Conservation (phyloP, 225 moss, liverwort and hornwort species). For the Ulota crispa region DNA sequence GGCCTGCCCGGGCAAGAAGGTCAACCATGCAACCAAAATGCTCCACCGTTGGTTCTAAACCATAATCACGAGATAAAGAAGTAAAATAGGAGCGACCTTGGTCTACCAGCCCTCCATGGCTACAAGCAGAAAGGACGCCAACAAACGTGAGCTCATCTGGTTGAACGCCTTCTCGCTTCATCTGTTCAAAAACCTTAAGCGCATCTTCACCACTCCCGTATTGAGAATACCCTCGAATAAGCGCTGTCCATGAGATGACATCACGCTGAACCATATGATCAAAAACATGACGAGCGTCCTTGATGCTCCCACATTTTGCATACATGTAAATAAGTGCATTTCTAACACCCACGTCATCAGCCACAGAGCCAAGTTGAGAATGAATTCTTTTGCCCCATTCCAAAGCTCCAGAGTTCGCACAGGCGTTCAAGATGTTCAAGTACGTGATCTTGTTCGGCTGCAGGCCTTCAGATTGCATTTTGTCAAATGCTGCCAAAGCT, state of each 20-base stretch:
- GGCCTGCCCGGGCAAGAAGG: slow-evolving; percentile 34
- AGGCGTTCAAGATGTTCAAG: slow-evolving; percentile 35
- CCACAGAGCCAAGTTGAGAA: background rate
- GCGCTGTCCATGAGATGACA: slow-evolving; percentile 37
- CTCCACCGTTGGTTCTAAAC: slow-evolving; percentile 28
- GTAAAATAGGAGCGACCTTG: slow-evolving; percentile 33
- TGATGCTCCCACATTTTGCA: slow-evolving; percentile 33
- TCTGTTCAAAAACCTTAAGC: slow-evolving; percentile 31
- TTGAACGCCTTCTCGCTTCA: slow-evolving; percentile 29
- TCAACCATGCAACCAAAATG: slow-evolving; percentile 45
- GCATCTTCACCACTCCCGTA: slow-evolving; percentile 29
- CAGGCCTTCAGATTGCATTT: slow-evolving; percentile 21
- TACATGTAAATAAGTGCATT: slow-evolving; percentile 43
- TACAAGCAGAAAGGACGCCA: slow-evolving; percentile 38
- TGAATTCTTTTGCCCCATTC: slow-evolving; percentile 28
- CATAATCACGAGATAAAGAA: slow-evolving; percentile 27
- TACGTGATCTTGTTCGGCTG: slow-evolving; percentile 36
- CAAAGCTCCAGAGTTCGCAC: slow-evolving; percentile 35
- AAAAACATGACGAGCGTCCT: slow-evolving; percentile 31
- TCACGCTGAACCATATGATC: slow-evolving; percentile 32
- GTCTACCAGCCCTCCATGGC: slow-evolving; percentile 37
- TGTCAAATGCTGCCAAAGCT: slow-evolving; percentile 23
- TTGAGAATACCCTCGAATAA: slow-evolving; percentile 38
- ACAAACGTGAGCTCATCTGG: slow-evolving; percentile 40
- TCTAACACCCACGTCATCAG: slow-evolving; percentile 14